Evolutionary conservation across 805 yeast genomes (phyloP).

Genomic region (Candida methanosorbosa): DNA sequence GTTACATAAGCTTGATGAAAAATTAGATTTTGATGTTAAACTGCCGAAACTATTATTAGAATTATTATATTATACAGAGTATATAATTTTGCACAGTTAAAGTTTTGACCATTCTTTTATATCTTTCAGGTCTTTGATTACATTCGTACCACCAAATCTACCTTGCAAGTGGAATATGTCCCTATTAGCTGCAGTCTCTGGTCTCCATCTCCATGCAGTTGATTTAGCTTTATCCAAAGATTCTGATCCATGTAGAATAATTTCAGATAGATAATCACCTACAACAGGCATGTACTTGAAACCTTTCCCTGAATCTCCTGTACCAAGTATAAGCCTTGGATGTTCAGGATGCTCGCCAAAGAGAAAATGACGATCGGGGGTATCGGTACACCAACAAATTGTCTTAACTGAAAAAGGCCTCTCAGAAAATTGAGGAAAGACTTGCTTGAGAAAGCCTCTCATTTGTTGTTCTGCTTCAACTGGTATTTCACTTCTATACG

Average conservation of each 20-base stretch:
- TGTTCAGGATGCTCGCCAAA: constrained; percentile 12
- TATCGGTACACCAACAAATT: constrained; percentile 21
- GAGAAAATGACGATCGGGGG: constrained; percentile 16
- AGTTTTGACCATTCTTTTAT: constrained; percentile 8
- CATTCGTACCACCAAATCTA: constrained; percentile 12
- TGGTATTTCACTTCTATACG: constrained; percentile 22
- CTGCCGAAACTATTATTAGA: no score
- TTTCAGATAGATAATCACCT: constrained; percentile 16
- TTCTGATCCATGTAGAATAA: constrained; percentile 22
- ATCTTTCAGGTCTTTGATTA: constrained; percentile 11
- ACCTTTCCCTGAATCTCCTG: constrained; percentile 19
- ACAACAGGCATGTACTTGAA: constrained; percentile 19
- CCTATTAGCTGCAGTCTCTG: constrained; percentile 19
- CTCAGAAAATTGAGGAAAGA: constrained; percentile 22
- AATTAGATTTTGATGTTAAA: no score
- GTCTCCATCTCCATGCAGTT: constrained; percentile 28
- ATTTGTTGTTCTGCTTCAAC: constrained; percentile 23
- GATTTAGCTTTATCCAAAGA: constrained; percentile 17
- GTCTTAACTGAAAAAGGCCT: constrained; percentile 20
- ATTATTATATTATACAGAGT: no score
- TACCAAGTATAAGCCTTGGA: constrained; percentile 9
- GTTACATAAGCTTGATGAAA: no score
- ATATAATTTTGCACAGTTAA: no score
- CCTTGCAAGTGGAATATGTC: constrained; percentile 24
- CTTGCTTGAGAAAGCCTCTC: constrained; percentile 24